Evolutionary conservation across 2,329 filamentous ascomycete species (phyloP), one percentile per base, ranked within the genome.

Genomic region (Pseudogymnoascus sp.): DNA sequence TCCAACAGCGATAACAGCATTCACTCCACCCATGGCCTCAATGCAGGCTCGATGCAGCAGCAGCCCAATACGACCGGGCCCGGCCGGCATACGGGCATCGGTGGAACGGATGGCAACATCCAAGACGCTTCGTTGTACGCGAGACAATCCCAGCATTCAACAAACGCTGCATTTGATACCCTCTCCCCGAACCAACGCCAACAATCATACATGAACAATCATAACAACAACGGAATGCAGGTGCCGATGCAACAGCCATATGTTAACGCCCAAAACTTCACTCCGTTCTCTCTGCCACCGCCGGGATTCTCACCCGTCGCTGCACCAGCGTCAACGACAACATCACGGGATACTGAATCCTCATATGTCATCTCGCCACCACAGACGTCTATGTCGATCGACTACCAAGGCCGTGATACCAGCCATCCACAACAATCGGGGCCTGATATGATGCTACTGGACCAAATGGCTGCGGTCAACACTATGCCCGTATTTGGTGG

Each of bases 401-500:
- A 72, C 11, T 73, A 72, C 64, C 29, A 64, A n/a, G 58, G 69
- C 69, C 60, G 68, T 67, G 49, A 73, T 72, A 39, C 68, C 70
- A 61, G 71, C 72, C 62, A 78, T 11, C 64, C 67, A 61, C 71
- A 72, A 49, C 70, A 72, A 64, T 72, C 71, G 1, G 70, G 70
- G 10, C 66, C 70, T 16, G 83, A 87, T 65, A 79, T 86, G 78
- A 81, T 85, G 75, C 74, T 84, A 62, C 70, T 87, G 16, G 83
- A 86, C 67, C 82, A 86, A 65, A 86, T 87, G 81, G 75, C 81
- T 45, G 81, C 82, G 70, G 80, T 81, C 14, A 87, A 85, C 63
- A 86, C 89, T 4, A 90, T 95, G 68, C 91, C 93, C 0, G 88
- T 97, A 26, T 97, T 97, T 74, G 91, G 91, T 14, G 87, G 83